Evolutionary conservation across 2,329 filamentous ascomycete genomes (phyloP).

Genomic region (Trichoderma cornu-damae): DNA sequence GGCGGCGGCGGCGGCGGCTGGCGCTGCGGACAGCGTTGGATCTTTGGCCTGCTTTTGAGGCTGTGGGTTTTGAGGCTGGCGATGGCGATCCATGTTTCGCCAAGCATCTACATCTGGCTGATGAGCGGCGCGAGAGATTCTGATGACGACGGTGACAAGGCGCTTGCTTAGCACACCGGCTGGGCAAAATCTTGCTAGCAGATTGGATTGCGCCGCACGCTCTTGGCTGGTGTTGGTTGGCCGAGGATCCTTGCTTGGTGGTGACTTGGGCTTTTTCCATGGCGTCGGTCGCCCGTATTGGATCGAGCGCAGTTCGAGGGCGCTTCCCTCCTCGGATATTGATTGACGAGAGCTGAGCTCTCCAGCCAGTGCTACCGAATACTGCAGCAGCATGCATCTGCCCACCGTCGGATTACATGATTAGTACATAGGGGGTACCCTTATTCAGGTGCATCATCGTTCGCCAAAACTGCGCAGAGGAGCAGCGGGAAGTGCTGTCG

Average conservation of each 20-base stretch:
- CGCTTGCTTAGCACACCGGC: neutral
- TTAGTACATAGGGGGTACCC: too few relatives aligned
- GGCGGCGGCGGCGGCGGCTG: neutral
- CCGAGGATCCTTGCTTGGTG: neutral
- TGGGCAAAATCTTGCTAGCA: neutral
- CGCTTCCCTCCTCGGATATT: neutral
- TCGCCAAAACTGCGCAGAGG: too few relatives aligned
- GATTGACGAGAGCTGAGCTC: neutral
- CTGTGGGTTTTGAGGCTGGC: neutral
- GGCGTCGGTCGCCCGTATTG: neutral
- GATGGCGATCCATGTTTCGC: neutral
- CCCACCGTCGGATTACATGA: too few relatives aligned
- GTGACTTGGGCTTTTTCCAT: neutral
- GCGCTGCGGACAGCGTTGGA: neutral
- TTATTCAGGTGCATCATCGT: too few relatives aligned
- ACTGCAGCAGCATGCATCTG: neutral
- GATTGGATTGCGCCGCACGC: neutral
- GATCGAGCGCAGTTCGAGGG: neutral
- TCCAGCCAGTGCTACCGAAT: neutral
- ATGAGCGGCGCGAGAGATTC: neutral
- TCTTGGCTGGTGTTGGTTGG: neutral
- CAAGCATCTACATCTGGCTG: neutral
- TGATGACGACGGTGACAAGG: neutral
- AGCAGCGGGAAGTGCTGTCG: too few relatives aligned
- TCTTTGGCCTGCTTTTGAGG: neutral